Conservation (phyloP, 345 rosid species). For the Zanthoxylum bungeanum region DNA sequence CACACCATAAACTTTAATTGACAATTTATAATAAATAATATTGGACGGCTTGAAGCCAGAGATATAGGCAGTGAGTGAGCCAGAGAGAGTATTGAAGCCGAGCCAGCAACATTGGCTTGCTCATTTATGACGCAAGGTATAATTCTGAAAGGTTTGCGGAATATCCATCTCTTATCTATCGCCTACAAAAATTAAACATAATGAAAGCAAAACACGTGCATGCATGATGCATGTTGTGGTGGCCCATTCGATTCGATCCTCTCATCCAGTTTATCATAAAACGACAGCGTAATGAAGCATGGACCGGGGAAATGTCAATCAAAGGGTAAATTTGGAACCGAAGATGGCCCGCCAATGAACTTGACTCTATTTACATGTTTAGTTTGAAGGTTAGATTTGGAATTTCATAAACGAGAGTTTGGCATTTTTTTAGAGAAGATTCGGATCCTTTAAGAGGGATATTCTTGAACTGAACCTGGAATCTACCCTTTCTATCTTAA, state of each 20-base stretch:
- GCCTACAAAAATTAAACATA: background rate
- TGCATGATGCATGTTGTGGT: background rate
- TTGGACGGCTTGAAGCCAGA: too few relatives aligned
- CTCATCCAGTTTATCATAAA: background rate
- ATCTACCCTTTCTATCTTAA: background rate
- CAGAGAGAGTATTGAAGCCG: background rate
- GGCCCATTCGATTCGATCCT: background rate
- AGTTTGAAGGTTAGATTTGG: background rate
- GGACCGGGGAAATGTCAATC: background rate
- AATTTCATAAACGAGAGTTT: background rate
- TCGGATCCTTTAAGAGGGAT: constrained; percentile 12
- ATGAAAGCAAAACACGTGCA: background rate
- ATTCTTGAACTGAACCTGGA: background rate
- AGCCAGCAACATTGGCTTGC: background rate
- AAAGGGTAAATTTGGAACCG: background rate
- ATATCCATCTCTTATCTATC: constrained; percentile 18
- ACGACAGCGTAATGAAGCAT: background rate
- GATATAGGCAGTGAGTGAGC: too few relatives aligned
- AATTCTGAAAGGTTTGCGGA: constrained; percentile 24
- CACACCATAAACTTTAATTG: too few relatives aligned
- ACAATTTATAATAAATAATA: too few relatives aligned
- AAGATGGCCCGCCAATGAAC: background rate
- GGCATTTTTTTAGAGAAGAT: background rate
- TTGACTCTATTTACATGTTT: background rate
- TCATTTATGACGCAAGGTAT: constrained; percentile 22